phyloP scores from a whole-genome alignment of 1,284 basidiomycete species.

The Caloboletus inedulis region DNA sequence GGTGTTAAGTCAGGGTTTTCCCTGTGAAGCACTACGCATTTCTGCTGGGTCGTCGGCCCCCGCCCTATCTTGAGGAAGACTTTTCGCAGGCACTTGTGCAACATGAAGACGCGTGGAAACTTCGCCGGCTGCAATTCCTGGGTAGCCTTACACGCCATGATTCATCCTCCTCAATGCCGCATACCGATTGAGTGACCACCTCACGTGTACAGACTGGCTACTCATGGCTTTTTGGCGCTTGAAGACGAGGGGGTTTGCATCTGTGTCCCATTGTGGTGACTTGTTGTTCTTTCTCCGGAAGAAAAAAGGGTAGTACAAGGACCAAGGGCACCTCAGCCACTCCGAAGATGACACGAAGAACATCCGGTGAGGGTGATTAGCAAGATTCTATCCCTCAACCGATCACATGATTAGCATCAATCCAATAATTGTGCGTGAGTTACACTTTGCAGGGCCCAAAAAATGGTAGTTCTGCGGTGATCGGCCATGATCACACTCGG shows the following conservation, averaged over 20 bases:
- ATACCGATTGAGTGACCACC: neutral
- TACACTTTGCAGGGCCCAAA: neutral
- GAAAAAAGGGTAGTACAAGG: too few relatives aligned
- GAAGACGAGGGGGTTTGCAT: neutral
- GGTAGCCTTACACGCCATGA: neutral
- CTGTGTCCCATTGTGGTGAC: too few relatives aligned
- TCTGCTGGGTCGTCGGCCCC: neutral
- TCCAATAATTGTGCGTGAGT: neutral
- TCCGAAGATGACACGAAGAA: constrained; percentile 1
- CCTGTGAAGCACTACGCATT: neutral
- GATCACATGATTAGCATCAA: neutral
- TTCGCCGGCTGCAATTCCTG: neutral
- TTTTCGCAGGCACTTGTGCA: neutral
- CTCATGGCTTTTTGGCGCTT: neutral
- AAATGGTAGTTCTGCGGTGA: neutral
- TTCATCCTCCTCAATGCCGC: neutral
- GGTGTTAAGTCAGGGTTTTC: neutral
- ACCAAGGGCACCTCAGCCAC: too few relatives aligned
- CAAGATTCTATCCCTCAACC: too few relatives aligned
- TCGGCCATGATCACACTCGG: neutral
- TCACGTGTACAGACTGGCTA: neutral
- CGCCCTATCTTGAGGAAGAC: neutral
- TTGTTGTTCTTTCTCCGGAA: neutral
- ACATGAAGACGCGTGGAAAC: neutral
- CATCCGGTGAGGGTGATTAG: neutral